Evolutionary conservation across 2,329 filamentous ascomycete genomes (phyloP), one percentile per base, ranked within the genome.

Genomic region (Cladosporium sp.): DNA sequence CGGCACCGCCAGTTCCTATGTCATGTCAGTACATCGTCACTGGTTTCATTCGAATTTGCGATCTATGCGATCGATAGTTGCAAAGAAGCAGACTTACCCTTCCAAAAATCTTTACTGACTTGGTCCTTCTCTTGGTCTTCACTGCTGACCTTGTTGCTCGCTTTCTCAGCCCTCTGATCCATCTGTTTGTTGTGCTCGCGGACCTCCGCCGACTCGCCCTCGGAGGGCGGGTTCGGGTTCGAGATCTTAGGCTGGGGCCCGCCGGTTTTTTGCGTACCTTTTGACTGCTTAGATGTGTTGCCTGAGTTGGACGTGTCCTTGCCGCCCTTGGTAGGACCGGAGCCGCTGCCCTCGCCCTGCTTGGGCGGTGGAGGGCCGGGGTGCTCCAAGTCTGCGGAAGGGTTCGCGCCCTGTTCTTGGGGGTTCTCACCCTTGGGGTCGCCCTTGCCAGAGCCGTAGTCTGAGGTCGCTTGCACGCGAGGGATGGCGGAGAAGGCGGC

Each of bases 171-270:
- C 71, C 80, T 74, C 60, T 77, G 66, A 32, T 78, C 77, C 75
- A 82, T 77, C 69, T 82, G 80, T 34, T 15, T 26, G 67, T 83
- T 83, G 71, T 83, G 81, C 71, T 78, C 61, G 75, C 74, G 76
- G 26, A 82, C 80, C 36, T 77, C 76, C 61, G 73, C 68, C 2
- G 69, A 60, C 66, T 76, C 70, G 32, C 70, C 70, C 52, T 74
- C 70, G 2, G 54, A 64, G 8, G 80, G 80, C 34, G 76, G 71
- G 36, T 69, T 74, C 47, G 76, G 75, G 61, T 76, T 75, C 28
- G 79, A 71, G 57, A 82, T 81, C 73, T 81, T 82, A 24, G 81
- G 80, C 70, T 79, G 69, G 73, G 80, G 74, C 66, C 76, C 79
- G 68, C 78, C 76, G 54, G 67, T 41, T 3, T 15, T 38, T 44